phyloP scores from a whole-genome alignment of 179 eudicot species.

The Vitellaria paradoxa region DNA sequence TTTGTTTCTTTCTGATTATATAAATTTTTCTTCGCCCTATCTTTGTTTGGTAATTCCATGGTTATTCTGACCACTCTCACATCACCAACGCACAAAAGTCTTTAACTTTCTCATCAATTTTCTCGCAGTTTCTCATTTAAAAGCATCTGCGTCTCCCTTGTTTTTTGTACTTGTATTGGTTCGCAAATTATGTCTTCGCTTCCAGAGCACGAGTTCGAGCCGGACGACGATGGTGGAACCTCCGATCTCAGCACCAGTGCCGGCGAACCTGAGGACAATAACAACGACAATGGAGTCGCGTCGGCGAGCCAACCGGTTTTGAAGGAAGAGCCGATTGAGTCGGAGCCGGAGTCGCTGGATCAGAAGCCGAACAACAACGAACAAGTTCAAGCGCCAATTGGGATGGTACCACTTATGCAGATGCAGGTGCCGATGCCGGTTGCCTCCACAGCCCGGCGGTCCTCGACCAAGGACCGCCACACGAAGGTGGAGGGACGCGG shows the following conservation, averaged over 20 bases:
- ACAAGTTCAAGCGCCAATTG: not conserved
- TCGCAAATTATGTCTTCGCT: conserved; percentile 6
- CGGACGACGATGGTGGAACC: conserved; percentile 8
- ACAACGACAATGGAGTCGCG: conserved; percentile 1
- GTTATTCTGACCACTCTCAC: not conserved
- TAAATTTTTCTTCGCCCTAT: not conserved
- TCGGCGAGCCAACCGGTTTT: not conserved
- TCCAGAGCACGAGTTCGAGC: conserved; percentile 1
- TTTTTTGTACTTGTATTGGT: not conserved
- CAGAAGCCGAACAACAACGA: not conserved
- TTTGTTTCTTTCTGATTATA: conserved; percentile 4
- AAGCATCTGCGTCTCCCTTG: not conserved
- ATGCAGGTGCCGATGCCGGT: conserved; percentile 8
- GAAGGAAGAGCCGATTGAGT: conserved; percentile 6
- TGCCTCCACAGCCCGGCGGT: conserved; percentile 13
- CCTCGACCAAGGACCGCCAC: conserved; percentile 43
- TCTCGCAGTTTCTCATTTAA: not conserved
- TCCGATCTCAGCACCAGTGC: conserved; percentile 20
- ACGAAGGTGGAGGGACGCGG: conserved; percentile 50
- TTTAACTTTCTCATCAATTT: not conserved
- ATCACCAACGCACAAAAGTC: too few relatives aligned
- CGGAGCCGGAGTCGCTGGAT: conserved; percentile 11
- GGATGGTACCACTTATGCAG: conserved; percentile 11
- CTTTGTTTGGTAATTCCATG: conserved; percentile 8
- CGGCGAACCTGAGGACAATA: conserved; percentile 2